Evolutionary conservation across 768 basidiomycete genomes (phyloP), one percentile per base, ranked within the genome.

Genomic region (Russula sp.): DNA sequence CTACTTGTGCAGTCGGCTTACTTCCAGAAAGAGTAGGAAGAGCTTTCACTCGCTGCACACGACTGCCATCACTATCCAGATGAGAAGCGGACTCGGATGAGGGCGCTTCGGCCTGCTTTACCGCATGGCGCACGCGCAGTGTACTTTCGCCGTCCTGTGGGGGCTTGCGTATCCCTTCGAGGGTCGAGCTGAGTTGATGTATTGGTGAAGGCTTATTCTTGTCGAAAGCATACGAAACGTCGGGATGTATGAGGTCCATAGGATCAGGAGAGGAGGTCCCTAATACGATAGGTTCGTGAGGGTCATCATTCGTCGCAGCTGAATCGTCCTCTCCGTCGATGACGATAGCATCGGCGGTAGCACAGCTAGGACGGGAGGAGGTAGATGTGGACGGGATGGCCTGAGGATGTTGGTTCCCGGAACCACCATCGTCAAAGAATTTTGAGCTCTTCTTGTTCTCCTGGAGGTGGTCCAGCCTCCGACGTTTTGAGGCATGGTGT

Each of bases 91-190:
- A 36, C 14, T 34, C 25, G 13, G 41, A 11, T 10, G 16, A n/a
- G 53, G 18, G 54, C 6, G 41, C 5, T 16, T 16, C 51, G 10
- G 29, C 2, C 22, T 2, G 13, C 38, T 48, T 41, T 7, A 42
- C 9, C 42, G 8, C 7, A 10, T 35, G 48, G 51, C 61, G 61
- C 61, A 63, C 1, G 16, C 57, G 61, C 51, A 13, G 51, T 11
- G 61, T 63, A 42, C 56, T 54, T 22, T 47, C 45, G 32, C 61
- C 61, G 20, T 63, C 61, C 46, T 47, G 20, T 42, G 57, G 51
- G 34, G 50, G 25, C 34, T 42, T 54, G 32, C 5, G 38, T 29
- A 13, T 36, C 38, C 43, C 51, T 32, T 63, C 39, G 22, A 45
- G 18, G 25, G 60, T 20, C 7, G 51, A 36, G n/a, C 61, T 63